Evolutionary conservation across 2,329 filamentous ascomycete species (phyloP), one percentile per base, ranked within the genome.

Genomic region (Pyrenophora teres): DNA sequence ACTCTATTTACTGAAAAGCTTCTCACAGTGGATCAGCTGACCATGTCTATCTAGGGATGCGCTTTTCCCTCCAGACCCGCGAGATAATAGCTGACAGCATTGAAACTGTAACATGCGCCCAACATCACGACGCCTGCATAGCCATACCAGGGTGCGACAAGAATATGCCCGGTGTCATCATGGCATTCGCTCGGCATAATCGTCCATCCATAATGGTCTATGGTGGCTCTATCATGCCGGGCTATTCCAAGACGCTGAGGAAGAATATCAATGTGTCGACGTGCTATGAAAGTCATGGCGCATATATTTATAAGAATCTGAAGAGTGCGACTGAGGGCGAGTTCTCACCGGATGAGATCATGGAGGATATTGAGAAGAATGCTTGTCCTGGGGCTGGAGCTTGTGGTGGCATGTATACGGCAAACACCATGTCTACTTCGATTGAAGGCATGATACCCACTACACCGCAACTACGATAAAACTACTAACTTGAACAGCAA

Each of bases 71-170:
- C 4, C 92, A 96, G 70, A 90, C 88, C 1, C 84, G 92, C 53
- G 92, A 97, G 69, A 86, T 97, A 60, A 97, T 97, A 61, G 92
- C 92, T 58, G 92, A 97, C 76, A 92, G 87, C 62, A 92, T 97
- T 67, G 93, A 97, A 77, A 92, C 90, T 1, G 89, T 96, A 33
- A 97, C 92, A 1, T 93, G 88, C 71, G 93, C 90, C 4, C 92
- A 97, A 72, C 88, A 89, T 63, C 91, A 97, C 74, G 93, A 97
- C 71, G 93, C 92, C 52, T 95, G 92, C 73, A 92, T 97, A 71
- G 87, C 90, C 25, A 93, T 97, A 63, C 92, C 93, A 0, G 92
- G 92, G 9, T 97, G 92, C 73, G 92, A 97, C 78, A 97, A 97
- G 83, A 97, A 97, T 74, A 97, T 97, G 93, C 92, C 92, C 0